phyloP scores from a whole-genome alignment of 768 basidiomycete species.

The Mycena amicta region DNA sequence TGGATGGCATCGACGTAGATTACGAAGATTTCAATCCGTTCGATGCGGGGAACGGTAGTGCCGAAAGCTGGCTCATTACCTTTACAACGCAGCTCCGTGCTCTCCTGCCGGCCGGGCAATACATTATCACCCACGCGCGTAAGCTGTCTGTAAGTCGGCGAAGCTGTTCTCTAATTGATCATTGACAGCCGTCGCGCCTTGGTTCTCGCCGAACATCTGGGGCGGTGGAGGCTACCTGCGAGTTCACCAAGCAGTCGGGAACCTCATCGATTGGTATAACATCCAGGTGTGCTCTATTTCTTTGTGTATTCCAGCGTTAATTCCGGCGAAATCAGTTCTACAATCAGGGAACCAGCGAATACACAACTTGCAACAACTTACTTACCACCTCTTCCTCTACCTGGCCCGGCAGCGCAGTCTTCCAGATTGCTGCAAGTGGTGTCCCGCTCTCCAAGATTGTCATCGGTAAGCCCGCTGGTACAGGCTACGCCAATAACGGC shows the following conservation, averaged over 20 bases:
- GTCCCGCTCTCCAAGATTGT: constrained; percentile 54
- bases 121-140: constrained; percentile 61
- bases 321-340: constrained; percentile 36
- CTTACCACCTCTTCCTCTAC: constrained; percentile 48
- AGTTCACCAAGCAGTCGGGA: constrained; percentile 55
- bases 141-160: constrained; percentile 23
- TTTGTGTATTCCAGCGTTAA: constrained; percentile 18
- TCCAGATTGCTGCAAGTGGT: constrained; percentile 47
- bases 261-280: constrained; percentile 68
- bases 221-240: constrained; percentile 57
- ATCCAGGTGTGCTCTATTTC: constrained; percentile 42
- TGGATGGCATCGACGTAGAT: constrained; percentile 78
- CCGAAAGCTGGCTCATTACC: constrained; percentile 58
- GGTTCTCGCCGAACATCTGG: constrained; percentile 46
- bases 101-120: constrained; percentile 50
- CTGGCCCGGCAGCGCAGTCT: constrained; percentile 50
- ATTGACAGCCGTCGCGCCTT: constrained; percentile 53
- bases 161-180: not conserved
- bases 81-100: constrained; percentile 55
- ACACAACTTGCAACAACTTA: constrained; percentile 63
- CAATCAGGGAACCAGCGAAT: constrained; percentile 61
- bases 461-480: constrained; percentile 57
- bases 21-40: constrained; percentile 72
- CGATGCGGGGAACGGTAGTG: constrained; percentile 50
- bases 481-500: constrained; percentile 42